Base-by-base conservation (phyloP, 2,329 filamentous ascomycete genomes). In the Neofusicoccum kwambonambiense region DNA sequence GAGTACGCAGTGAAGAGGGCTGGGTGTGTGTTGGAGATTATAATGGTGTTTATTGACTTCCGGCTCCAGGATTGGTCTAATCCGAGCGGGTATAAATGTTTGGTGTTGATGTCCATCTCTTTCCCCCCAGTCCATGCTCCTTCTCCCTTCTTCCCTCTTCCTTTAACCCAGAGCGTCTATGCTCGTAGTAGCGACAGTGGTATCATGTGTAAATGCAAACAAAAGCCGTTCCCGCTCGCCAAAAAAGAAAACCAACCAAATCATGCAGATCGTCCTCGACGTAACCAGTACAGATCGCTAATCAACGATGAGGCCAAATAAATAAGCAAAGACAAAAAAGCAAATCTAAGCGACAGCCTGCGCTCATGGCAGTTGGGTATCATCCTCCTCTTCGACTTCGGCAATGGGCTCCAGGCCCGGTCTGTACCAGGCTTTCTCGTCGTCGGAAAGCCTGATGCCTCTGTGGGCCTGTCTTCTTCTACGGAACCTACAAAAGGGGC, bases 281-380 rank as follows among this genome's bases (percentile, higher is more conserved):
- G 56, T 60, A 60, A 60, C 56, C 56, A 47, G 41, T 60, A 60
- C 56, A 60, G 34, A 60, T 60, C 56, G 56, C 56, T 60, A 60
- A 60, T 12, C 44, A 58, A 45, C 27, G 42, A 60, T 19, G 37
- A 35, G 22, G 45, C 41, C 37, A 47, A 42, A 13, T 9, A 13
- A 17, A 22, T 44, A 31, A 44, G 17, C 19, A 31, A 5, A 19
- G 17, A 17, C 13, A 60, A 60, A 45, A 47, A 37, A 13, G 19
- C 39, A 49, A 60, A 47, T 60, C n/a, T 60, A 47, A 62, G 60
- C 50, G 61, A 64, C 27, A 56, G 49, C 61, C 61, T 64, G 61
- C 50, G 15, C 61, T 64, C 27, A 64, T 45, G 49, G 61, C 61
- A 64, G 61, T 56, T 50, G 61, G 61, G 61, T 64, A 64, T 64